A percentile compares a stretch with the other conserved stretches of the same genome.
Conservation (phyloP, 2,329 filamentous ascomycete genomes). For the Aureobasidium melanogenum region DNA sequence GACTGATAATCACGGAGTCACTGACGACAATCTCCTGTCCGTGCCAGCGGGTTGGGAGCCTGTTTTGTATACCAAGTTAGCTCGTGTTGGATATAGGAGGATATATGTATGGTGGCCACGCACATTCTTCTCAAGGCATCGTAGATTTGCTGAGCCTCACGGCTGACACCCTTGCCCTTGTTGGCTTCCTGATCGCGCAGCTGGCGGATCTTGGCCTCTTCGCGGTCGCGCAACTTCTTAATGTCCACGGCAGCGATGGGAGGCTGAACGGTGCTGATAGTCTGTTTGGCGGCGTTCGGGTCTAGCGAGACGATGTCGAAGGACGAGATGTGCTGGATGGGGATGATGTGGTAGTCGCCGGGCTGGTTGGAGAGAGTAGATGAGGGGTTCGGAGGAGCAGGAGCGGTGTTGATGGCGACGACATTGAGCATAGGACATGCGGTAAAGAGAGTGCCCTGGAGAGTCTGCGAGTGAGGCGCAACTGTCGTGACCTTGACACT, state of each 20-base stretch:
- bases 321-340: constrained; percentile 48
- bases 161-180: constrained; percentile 51
- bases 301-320: constrained; percentile 46
- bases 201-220: constrained; percentile 46
- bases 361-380: constrained; percentile 32
- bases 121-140: constrained; percentile 52
- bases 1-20: constrained; percentile 49
- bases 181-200: constrained; percentile 50
- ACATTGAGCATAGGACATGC: constrained; percentile 53
- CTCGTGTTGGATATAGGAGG: background rate
- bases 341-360: constrained; percentile 53
- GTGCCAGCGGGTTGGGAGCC: constrained; percentile 51
- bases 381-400: constrained; percentile 35
- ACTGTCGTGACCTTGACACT: constrained; percentile 52
- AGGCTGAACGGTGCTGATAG: constrained; percentile 21
- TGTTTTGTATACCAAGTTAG: constrained; percentile 13
- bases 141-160: constrained; percentile 55
- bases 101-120: constrained; percentile 15
- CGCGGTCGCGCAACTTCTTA: constrained; percentile 45
- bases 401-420: constrained; percentile 50
- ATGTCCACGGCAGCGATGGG: constrained; percentile 45
- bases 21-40: constrained; percentile 51
- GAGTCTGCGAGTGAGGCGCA: constrained; percentile 39
- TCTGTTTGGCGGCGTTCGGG: constrained; percentile 28
- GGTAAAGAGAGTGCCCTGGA: constrained; percentile 56